Conservation (phyloP, 352 stramenopile species). For the Phytopythium mirpurense region DNA sequence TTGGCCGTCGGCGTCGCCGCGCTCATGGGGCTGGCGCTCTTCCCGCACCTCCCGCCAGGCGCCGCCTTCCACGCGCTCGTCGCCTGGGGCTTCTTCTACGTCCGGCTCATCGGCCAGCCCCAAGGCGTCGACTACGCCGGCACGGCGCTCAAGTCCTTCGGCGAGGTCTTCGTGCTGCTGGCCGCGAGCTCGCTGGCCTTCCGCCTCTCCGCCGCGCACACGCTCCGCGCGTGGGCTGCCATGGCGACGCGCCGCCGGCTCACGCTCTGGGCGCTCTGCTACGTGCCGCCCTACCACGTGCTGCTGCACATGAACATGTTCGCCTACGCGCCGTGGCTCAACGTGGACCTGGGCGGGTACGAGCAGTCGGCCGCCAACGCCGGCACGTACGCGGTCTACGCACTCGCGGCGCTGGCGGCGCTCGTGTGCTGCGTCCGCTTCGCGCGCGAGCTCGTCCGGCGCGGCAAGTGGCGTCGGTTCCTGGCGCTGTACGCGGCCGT, state of each 20-base stretch:
- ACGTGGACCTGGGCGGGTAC: slow-evolving; percentile 63
- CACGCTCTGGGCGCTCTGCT: slow-evolving; percentile 55
- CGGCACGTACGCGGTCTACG: slow-evolving; percentile 61
- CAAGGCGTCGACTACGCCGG: slow-evolving; percentile 48
- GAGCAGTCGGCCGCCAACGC: slow-evolving; percentile 32
- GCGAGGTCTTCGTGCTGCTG: slow-evolving; percentile 62
- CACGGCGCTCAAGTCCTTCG: slow-evolving; percentile 44
- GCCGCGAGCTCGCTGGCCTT: slow-evolving; percentile 43
- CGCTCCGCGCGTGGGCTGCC: slow-evolving; percentile 39
- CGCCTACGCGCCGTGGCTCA: slow-evolving; percentile 68
- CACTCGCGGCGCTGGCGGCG: slow-evolving; percentile 23
- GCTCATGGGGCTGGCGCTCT: slow-evolving; percentile 39
- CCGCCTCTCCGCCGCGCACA: slow-evolving; percentile 29
- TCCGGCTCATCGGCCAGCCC: slow-evolving; percentile 55
- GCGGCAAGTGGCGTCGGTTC: slow-evolving; percentile 29
- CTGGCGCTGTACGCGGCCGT: slow-evolving; percentile 31
- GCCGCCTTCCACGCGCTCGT: slow-evolving; percentile 55
- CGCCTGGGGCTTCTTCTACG: slow-evolving; percentile 71
- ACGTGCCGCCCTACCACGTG: slow-evolving; percentile 61
- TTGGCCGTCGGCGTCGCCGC: slow-evolving; percentile 30
- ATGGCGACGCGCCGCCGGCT: slow-evolving; percentile 24
- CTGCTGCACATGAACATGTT: slow-evolving; percentile 78
- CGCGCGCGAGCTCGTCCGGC: slow-evolving; percentile 39
- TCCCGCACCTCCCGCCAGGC: slow-evolving; percentile 30
- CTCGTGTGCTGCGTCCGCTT: slow-evolving; percentile 28